Evolutionary conservation across 1,284 basidiomycete species (phyloP), one percentile per base, ranked within the genome.

Genomic region (Mycosarcoma maydis): DNA sequence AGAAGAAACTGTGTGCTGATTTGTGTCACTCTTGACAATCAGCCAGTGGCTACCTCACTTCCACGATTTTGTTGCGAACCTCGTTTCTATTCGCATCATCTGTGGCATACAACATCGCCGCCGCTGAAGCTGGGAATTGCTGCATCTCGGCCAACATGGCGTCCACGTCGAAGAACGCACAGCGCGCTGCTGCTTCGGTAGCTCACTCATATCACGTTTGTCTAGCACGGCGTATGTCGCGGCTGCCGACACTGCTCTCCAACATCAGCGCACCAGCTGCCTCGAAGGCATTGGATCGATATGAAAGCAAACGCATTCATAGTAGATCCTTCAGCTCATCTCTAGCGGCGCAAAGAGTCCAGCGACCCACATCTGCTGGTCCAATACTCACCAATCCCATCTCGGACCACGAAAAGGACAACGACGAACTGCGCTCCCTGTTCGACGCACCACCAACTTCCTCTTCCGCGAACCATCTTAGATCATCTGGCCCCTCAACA

Each of bases 391-490:
- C 46, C 13, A 29, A 6, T 19, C 29, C 38, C 0, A 45, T 24
- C 10, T 19, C 61, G 6, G 57, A 71, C 32, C 48, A 71, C 32
- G 73, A 73, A 36, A 65, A 69, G 37, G 73, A 75, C 49, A 64
- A 68, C 42, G 54, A 57, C 8, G 42, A 43, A 17, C 54, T 75
- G 6, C 56, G 67, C 20, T 62, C 66, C 9, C 56, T 76, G 29
- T 73, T 76, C 37, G 73, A 73, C 30, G 58, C 72, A 9, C 67
- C 61, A 6, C 62, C 66, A 4, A 67, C 67, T n/a, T 64, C 71
- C 10, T 51, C 57, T 5, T 53, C 67, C 13, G 42, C 64, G 24
- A 57, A 57, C 40, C 45, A 27, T 26, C 27, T 69, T 5, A 19
- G 47, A 13, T 54, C 61, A 0, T 46, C 53, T 1, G 54, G 56